These are phyloP conservation scores for Thamnidium elegans DNA, from an alignment of 192 early-diverging fungal genomes.

Conservation along the genomic window DNA sequence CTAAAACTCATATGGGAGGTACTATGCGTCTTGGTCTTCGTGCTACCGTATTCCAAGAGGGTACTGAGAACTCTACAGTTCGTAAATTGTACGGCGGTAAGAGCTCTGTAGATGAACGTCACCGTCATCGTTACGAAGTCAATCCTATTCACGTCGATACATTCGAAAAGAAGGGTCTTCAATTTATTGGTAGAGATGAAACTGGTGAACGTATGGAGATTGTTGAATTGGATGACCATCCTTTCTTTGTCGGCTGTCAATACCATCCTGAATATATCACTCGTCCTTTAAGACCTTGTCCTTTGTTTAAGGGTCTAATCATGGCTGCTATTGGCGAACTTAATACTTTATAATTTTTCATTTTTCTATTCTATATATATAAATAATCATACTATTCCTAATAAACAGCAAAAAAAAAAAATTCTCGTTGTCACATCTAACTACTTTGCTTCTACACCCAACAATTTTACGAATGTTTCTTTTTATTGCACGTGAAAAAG, in stretches of 20 bases:
- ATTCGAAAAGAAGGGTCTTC: constrained; percentile 78
- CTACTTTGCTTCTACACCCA: too few species aligned
- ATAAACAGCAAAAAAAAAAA: too few species aligned
- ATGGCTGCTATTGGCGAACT: constrained; percentile 79
- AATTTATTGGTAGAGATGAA: constrained; percentile 92
- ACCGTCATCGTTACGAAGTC: constrained; percentile 98
- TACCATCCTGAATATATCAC: constrained; percentile 98
- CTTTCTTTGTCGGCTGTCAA: constrained; percentile 93
- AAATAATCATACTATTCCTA: too few species aligned
- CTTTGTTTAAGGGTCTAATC: constrained; percentile 91
- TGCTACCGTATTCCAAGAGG: constrained; percentile 73
- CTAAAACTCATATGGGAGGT: constrained; percentile 86
- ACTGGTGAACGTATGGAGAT: constrained; percentile 98
- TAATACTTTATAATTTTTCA: constrained; percentile 32
- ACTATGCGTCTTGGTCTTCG: constrained; percentile 95
- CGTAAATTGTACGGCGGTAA: constrained; percentile 63
- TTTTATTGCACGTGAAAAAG: too few species aligned
- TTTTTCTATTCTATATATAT: too few species aligned
- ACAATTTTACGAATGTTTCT: too few species aligned
- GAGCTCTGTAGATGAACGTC: constrained; percentile 78
- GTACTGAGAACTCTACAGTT: constrained; percentile 62
- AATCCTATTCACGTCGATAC: constrained; percentile 79
- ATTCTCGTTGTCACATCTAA: too few species aligned
- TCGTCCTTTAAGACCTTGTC: constrained; percentile 86
- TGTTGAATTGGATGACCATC: constrained; percentile 81